Conservation (phyloP, 805 yeast species). For the Tetrapisispora iriomotensis region DNA sequence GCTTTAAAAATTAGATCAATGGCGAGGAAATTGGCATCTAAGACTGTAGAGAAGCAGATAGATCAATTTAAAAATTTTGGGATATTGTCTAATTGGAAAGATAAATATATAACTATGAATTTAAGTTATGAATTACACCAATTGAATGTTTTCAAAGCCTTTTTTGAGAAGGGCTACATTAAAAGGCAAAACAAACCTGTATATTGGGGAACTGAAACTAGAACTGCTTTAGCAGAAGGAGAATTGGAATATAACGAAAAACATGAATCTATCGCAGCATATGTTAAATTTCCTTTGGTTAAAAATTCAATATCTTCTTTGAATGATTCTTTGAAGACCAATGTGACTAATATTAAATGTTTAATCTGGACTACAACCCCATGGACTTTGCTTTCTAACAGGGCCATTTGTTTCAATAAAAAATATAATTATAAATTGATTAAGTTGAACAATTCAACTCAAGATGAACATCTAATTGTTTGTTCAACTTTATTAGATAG, state of each 20-base stretch:
- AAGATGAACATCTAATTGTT: constrained; percentile 44
- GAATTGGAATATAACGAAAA: constrained; percentile 77
- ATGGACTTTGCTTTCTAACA: constrained; percentile 89
- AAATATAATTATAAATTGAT: constrained; percentile 49
- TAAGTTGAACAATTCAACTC: constrained; percentile 15
- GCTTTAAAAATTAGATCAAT: constrained; percentile 48
- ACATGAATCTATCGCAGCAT: constrained; percentile 61
- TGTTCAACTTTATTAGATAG: constrained; percentile 39
- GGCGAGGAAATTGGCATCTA: constrained; percentile 61
- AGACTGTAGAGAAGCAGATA: constrained; percentile 55
- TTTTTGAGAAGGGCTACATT: constrained; percentile 58
- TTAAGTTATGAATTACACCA: constrained; percentile 68
- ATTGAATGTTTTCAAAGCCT: constrained; percentile 52
- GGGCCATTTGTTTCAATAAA: constrained; percentile 66
- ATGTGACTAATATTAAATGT: constrained; percentile 15
- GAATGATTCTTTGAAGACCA: constrained; percentile 4
- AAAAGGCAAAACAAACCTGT: constrained; percentile 89
- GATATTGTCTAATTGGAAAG: constrained; percentile 73
- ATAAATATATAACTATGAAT: constrained; percentile 64
- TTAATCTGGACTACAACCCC: constrained; percentile 98
- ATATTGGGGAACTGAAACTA: constrained; percentile 92
- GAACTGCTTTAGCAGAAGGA: constrained; percentile 93
- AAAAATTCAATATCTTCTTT: constrained; percentile 12
- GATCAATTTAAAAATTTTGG: constrained; percentile 58
- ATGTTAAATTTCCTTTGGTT: constrained; percentile 54